Conservation (phyloP, 163 green algal genomes). For the Volvox carteri region DNA sequence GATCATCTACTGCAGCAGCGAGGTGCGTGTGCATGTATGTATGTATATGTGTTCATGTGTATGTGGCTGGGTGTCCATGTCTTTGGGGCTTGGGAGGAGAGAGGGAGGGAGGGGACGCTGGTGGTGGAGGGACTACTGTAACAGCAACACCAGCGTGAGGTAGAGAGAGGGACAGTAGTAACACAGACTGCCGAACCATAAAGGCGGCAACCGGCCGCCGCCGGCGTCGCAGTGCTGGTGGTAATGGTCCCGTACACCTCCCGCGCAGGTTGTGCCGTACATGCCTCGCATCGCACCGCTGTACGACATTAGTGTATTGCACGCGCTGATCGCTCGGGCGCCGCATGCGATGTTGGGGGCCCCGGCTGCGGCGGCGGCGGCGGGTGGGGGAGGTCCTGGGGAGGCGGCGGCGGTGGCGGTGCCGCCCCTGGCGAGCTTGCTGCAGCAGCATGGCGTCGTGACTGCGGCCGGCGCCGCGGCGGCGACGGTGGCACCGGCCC, state of each 20-base stretch:
- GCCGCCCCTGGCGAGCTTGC: slow-evolving; percentile 26
- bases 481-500: neutral
- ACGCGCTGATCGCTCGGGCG: neutral
- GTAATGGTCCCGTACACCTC: too few relatives aligned
- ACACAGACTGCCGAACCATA: too few relatives aligned
- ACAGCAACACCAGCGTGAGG: too few relatives aligned
- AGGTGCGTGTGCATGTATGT: too few relatives aligned
- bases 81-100: neutral
- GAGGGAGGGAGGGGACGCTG: neutral
- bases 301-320: slow-evolving; percentile 25
- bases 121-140: neutral
- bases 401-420: neutral
- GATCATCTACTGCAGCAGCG: slow-evolving; percentile 9
- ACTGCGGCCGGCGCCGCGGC: neutral
- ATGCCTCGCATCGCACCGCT: slow-evolving; percentile 29
- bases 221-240: too few relatives aligned
- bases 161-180: too few relatives aligned
- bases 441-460: slow-evolving; percentile 23
- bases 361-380: neutral
- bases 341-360: neutral
- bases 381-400: too few relatives aligned
- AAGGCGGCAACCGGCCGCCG: too few relatives aligned
- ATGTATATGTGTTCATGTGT: too few relatives aligned
- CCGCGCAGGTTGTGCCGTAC: slow-evolving; percentile 30
- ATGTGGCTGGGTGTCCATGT: too few relatives aligned